Base-by-base conservation (phyloP, 2,329 filamentous ascomycete genomes). In the Fusarium lateritium region DNA sequence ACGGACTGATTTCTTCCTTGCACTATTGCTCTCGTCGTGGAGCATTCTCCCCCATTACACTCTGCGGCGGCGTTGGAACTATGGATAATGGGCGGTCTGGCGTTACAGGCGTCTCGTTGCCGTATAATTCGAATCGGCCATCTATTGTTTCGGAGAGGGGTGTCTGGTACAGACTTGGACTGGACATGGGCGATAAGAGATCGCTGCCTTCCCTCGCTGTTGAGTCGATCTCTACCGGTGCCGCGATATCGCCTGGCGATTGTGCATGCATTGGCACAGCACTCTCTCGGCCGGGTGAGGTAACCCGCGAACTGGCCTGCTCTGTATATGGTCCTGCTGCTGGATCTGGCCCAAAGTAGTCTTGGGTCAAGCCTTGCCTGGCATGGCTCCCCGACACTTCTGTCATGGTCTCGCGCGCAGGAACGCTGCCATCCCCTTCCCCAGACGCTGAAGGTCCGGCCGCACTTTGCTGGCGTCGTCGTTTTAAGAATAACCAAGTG, bases 161-260 rank as follows among this genome's bases (percentile, higher is more conserved):
- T 39, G 72, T 60, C 17, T 67, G 57, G 15, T 70, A 57, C 56
- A 72, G 49, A 61, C 67, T 67, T 4, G 69, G 65, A 39, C 66
- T 66, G 5, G 67, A 63, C 56, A 68, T 62, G 19, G 69, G 68
- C 8, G 74, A 74, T 5, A 73, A 15, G 15, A 62, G 36, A 13
- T 61, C 61, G 10, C 52, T 72, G 26, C 64, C 49, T 17, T 67
- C 68, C 51, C 56, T 47, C 50, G 44, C 39, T 5, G 67, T 69
- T 45, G 83, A 82, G 62, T 83, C 85, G 14, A 89, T 85, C 79
- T 89, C 87, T 5, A 89, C 85, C 6, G 86, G 82, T 21, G 78
- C 79, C 1, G 80, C 76, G 40, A 87, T 86, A 69, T 88, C 85
- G 11, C 79, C 80, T 6, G 86, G 85, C 15, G 77, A 78, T 14